Base-by-base conservation (phyloP, 2,329 filamentous ascomycete genomes). In the Colletotrichum brevisporum region DNA sequence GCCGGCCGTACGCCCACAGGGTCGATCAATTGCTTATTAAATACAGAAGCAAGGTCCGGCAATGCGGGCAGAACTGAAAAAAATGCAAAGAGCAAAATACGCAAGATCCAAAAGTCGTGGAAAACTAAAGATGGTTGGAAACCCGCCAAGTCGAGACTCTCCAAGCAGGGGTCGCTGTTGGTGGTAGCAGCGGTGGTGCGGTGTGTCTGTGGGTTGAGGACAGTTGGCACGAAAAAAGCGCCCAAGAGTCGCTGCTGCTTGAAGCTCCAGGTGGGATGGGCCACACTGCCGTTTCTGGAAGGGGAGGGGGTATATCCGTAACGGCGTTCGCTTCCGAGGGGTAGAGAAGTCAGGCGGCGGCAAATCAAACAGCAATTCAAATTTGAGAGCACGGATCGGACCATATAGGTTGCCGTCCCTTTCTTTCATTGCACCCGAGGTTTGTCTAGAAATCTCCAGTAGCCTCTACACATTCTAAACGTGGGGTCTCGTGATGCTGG, bases 151-250 rank as follows among this genome's bases (percentile, higher is more conserved):
- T 51, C 27, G 50, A 60, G 39, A 68, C 43, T 47, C 50, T 55
- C 45, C 51, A 67, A 50, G 61, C 67, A 70, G 69, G 52, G 69
- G 48, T 60, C 13, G 67, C 56, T 60, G 54, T 54, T 55, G 61
- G 41, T 50, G 60, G 48, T 59, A 41, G 61, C 50, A 54, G 41
- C 24, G 60, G 48, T 65, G 48, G 61, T 54, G 65, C 27, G 50
- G 66, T 64, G 66, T 64, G 61, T 65, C 41, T 60, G 50, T 65
- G 65, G 72, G 63, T 60, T 71, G 71, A 76, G 74, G 75, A 76
- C 74, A 76, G 67, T 75, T 76, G 75, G 75, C 74, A 69, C 67
- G 2, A 69, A 69, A 61, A 67, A 59, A 39, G 66, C n/a, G 55
- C 39, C 45, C 51, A 55, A 48, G 54, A 26, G 61, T 48, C 24